Conservation (phyloP, 495 filamentous ascomycete genomes). For the Talaromyces nanjingensis region DNA sequence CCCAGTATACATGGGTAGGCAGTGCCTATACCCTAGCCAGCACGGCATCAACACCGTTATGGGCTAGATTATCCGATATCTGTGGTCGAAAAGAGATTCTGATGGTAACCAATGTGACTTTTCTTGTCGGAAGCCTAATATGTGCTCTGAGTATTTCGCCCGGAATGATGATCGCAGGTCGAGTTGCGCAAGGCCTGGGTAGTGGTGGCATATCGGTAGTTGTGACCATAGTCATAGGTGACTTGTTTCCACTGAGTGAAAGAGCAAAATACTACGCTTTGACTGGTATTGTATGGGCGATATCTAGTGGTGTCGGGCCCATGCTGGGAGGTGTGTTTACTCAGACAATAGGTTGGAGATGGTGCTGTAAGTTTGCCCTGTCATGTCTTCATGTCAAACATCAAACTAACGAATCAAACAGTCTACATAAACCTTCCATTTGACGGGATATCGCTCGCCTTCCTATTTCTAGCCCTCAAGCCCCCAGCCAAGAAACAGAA, state of each 20-base stretch:
- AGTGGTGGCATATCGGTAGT: constrained; percentile 38
- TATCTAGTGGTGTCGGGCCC: constrained; percentile 68
- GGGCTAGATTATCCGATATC: constrained; percentile 66
- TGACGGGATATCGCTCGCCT: constrained; percentile 48
- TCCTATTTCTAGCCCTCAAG: constrained; percentile 56
- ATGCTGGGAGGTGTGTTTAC: constrained; percentile 76
- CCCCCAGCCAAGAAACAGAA: constrained; percentile 56
- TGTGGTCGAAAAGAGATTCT: constrained; percentile 69
- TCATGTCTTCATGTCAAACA: constrained; percentile 7
- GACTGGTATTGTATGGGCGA: constrained; percentile 65
- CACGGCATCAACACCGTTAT: constrained; percentile 50
- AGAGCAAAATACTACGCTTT: constrained; percentile 56
- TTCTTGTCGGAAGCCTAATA: constrained; percentile 60
- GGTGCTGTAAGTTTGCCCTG: constrained; percentile 41
- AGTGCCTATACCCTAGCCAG: constrained; percentile 51
- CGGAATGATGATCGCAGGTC: constrained; percentile 26
- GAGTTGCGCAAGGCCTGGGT: constrained; percentile 28
- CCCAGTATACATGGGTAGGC: constrained; percentile 61
- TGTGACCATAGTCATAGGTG: constrained; percentile 65
- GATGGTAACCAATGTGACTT: constrained; percentile 53
- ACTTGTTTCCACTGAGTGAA: constrained; percentile 59
- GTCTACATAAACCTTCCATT: constrained; percentile 42
- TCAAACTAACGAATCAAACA: constrained; percentile 15
- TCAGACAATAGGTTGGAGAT: constrained; percentile 27
- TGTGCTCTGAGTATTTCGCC: constrained; percentile 52